Percentiles rank a stretch among this genome's conserved stretches.
Conservation (phyloP, 1,284 basidiomycete genomes). For the Trichosporon asahii region DNA sequence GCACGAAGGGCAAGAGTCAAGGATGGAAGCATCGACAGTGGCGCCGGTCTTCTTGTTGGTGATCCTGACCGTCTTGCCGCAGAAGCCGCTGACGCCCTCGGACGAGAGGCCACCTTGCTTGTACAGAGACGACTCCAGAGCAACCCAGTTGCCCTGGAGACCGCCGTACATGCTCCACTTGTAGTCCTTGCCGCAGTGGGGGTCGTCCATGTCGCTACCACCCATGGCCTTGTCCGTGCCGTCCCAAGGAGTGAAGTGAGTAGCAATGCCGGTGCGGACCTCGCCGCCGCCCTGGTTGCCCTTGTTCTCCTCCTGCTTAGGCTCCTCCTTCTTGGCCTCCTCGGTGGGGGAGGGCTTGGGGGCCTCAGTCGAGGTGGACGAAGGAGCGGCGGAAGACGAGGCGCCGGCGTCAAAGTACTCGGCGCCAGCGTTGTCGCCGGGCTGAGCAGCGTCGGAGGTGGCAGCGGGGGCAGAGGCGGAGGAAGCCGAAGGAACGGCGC, state of each 20-base stretch:
- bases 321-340: slow-evolving; percentile 10
- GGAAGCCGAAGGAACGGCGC: slow-evolving; percentile 3
- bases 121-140: slow-evolving; percentile 5
- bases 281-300: background rate
- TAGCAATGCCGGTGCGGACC: slow-evolving; percentile 53
- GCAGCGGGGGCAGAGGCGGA: slow-evolving; percentile 3
- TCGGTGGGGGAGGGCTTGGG: background rate
- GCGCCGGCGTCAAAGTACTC: slow-evolving; percentile 17
- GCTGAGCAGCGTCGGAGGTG: slow-evolving; percentile 15
- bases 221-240: background rate
- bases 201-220: background rate
- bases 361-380: slow-evolving; percentile 24
- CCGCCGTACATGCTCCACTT: background rate
- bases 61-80: slow-evolving; percentile 36
- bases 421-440: slow-evolving; percentile 24
- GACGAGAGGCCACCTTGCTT: slow-evolving; percentile 34
- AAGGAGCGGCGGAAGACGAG: slow-evolving; percentile 18
- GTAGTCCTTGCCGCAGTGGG: background rate
- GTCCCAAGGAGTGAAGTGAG: slow-evolving; percentile 8
- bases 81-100: slow-evolving; percentile 37
- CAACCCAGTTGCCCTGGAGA: background rate
- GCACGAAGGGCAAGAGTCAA: slow-evolving; percentile 84
- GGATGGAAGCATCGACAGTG: slow-evolving; percentile 63
- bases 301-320: slow-evolving; percentile 4
- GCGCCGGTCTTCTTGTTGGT: slow-evolving; percentile 55